Conservation (phyloP, 768 basidiomycete genomes). For the Suillus subalutaceus region DNA sequence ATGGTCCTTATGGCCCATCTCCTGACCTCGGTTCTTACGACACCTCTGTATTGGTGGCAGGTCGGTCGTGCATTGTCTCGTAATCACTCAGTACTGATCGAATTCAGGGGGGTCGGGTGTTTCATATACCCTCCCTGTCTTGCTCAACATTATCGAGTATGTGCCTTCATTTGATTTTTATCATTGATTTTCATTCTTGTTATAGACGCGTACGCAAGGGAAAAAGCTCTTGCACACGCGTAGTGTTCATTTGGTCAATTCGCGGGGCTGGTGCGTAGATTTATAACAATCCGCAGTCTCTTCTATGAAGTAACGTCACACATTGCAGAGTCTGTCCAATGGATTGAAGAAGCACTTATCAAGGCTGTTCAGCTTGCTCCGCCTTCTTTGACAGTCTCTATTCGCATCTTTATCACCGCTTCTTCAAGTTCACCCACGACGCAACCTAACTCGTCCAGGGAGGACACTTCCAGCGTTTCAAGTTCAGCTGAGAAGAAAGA, state of each 20-base stretch:
- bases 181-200: not conserved
- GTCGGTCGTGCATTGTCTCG: conserved; percentile 27
- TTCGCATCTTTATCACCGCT: conserved; percentile 47
- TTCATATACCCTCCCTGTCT: conserved; percentile 48
- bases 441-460: conserved; percentile 10
- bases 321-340: conserved; percentile 40
- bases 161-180: conserved; percentile 8
- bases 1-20: conserved; percentile 59
- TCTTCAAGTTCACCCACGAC: conserved; percentile 9
- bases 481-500: conserved; percentile 14
- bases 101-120: conserved; percentile 51
- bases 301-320: not conserved
- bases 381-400: conserved; percentile 34
- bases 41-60: conserved; percentile 52
- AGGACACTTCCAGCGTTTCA: conserved; percentile 19
- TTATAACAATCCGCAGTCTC: not conserved
- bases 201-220: conserved; percentile 27
- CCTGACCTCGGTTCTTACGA: conserved; percentile 45
- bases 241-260: conserved; percentile 56
- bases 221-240: conserved; percentile 32
- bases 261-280: conserved; percentile 45
- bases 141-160: conserved; percentile 47
- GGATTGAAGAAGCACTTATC: conserved; percentile 46
- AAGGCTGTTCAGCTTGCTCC: conserved; percentile 35
- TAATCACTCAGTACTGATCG: not conserved